Base-by-base conservation (phyloP, 495 filamentous ascomycete genomes). In the Aspergillus bertholletiae region DNA sequence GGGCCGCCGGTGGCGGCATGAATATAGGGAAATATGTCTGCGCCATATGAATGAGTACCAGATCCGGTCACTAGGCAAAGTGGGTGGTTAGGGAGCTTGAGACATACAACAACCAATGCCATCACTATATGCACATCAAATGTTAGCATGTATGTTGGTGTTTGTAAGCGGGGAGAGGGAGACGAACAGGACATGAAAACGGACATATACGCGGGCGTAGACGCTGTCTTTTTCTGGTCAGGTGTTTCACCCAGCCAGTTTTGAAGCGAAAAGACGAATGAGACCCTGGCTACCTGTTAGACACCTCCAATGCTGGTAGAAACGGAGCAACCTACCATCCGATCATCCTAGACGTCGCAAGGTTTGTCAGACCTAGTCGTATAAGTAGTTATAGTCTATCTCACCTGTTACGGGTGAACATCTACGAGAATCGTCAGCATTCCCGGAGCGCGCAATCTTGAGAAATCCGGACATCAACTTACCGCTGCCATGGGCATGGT, bases 401-500 rank as follows among this genome's bases (percentile, higher is more conserved):
- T 78, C 83, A 95, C 80, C 88, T 86, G 72, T 94, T 96, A 45
- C 90, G 79, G 56, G 88, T 93, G 69, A 96, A 95, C 79, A 96
- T 92, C 84, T 87, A 65, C 30, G 8, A 20, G 20, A 35, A 41
- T 13, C 37, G 58, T 73, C 41, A 71, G 62, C 53, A 52, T 56
- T 12, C 22, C 23, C 26, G 40, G 15, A 46, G 20, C 23, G 43
- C 40, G 21, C 37, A 39, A 23, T 26, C 41, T 17, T 20, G 20
- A 26, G 53, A 46, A 30, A 26, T 22, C 15, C 15, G 27, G 17
- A 39, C 39, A 32, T 54, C 39, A 54, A 77, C 83, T 64, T 76
- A 87, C 84, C 51, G 92, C 92, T 51, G 89, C 90, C 92, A 96
- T 96, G 32, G 92, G 92, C 64, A 96, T 70, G 7, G 90, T 96